A percentile compares a stretch with the other conserved stretches of the same genome.
Evolutionary conservation across 371 early-diverging fungal species (phyloP).

Genomic region (Zancudomyces culisetae): DNA sequence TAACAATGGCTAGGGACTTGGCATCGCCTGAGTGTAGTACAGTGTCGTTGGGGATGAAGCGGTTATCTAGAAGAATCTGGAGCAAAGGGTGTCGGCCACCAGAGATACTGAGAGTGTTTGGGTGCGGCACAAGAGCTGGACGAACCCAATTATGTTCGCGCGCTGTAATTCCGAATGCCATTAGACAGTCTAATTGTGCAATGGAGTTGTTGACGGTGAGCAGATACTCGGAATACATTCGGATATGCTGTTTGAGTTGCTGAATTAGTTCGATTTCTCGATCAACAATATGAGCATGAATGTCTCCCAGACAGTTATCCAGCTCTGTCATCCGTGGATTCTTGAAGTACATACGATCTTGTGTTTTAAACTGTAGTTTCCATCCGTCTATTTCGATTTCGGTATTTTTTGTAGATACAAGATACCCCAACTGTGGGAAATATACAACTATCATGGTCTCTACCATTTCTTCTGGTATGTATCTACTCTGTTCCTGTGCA

Average conservation of each 20-base stretch:
- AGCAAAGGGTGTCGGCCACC: conserved; percentile 1
- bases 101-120: neutral
- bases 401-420: no score
- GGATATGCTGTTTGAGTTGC: neutral
- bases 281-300: conserved; percentile 29
- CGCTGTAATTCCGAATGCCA: neutral
- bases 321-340: conserved; percentile 25
- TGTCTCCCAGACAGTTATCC: conserved; percentile 28
- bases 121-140: neutral
- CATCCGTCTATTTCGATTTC: no score
- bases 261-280: conserved; percentile 6
- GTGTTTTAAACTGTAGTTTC: conserved; percentile 24
- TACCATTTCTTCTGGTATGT: neutral
- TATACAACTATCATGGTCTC: conserved; percentile 22
- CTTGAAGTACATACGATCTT: conserved; percentile 27
- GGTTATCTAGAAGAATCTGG: neutral
- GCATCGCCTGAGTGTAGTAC: neutral
- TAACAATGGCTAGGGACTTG: neutral
- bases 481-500: neutral
- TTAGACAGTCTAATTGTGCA: conserved; percentile 1
- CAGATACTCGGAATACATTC: neutral
- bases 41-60: conserved; percentile 4
- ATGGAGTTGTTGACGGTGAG: neutral
- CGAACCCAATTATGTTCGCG: neutral
- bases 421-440: conserved; percentile 32